Evolutionary conservation across 345 rosid species (phyloP).

Genomic region (Hypericum androsaemum): DNA sequence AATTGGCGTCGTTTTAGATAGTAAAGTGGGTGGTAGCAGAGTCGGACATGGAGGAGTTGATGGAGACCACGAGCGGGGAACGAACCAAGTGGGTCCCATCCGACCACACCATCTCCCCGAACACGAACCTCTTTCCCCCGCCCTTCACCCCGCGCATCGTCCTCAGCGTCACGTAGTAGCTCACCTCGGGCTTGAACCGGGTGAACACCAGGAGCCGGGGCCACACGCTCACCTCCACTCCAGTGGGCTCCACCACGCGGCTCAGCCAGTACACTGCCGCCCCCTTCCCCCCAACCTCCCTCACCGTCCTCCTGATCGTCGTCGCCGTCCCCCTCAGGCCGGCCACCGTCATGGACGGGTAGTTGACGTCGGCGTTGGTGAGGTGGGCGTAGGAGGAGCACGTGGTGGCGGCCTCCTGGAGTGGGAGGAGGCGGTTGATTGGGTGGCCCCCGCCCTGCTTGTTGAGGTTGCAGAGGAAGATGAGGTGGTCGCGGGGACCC

Average conservation of each 20-base stretch:
- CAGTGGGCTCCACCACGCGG: constrained; percentile 30
- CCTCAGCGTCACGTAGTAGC: constrained; percentile 39
- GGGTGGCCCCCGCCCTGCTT: constrained; percentile 21
- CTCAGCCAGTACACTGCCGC: constrained; percentile 28
- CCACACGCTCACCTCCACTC: constrained; percentile 55
- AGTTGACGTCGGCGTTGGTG: constrained; percentile 38
- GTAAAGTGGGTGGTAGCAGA: background rate
- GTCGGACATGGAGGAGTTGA: constrained; percentile 15
- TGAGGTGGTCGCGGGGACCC: constrained; percentile 39
- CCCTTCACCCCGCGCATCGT: constrained; percentile 20
- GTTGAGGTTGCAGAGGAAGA: constrained; percentile 52
- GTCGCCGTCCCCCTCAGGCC: constrained; percentile 34
- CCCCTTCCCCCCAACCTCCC: constrained; percentile 37
- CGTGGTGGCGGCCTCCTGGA: constrained; percentile 13
- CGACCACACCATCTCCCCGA: constrained; percentile 58
- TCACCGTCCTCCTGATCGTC: constrained; percentile 40
- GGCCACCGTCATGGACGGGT: constrained; percentile 50
- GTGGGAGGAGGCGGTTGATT: constrained; percentile 15
- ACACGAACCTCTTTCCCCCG: constrained; percentile 42
- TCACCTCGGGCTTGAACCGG: constrained; percentile 19
- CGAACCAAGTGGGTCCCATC: constrained; percentile 55
- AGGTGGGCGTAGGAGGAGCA: constrained; percentile 13
- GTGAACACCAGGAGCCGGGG: constrained; percentile 42
- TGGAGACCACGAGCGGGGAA: constrained; percentile 44
- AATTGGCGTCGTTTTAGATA: too few species aligned